phyloP scores from a whole-genome alignment of 2,329 filamentous ascomycete species.

The Scopulariopsis brevicaulis region DNA sequence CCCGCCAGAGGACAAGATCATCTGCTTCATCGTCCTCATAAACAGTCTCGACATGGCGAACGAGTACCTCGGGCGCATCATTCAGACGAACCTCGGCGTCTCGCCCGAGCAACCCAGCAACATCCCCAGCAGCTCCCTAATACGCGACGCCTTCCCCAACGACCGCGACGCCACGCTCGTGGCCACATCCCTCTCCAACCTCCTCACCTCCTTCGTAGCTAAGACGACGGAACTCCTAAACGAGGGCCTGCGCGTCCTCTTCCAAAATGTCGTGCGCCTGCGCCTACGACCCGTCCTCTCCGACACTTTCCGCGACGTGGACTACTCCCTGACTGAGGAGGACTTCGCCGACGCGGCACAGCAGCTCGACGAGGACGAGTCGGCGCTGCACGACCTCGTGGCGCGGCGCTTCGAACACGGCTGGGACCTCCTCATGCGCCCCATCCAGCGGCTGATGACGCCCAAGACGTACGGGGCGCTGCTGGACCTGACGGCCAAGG shows the following conservation, averaged over 20 bases:
- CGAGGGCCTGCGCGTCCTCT: slow-evolving; percentile 77
- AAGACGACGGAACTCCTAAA: slow-evolving; percentile 75
- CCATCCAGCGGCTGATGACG: slow-evolving; percentile 77
- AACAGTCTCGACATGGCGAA: slow-evolving; percentile 92
- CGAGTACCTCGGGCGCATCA: slow-evolving; percentile 82
- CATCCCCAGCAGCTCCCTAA: slow-evolving; percentile 24
- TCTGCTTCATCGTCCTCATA: slow-evolving; percentile 83
- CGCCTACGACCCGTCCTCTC: slow-evolving; percentile 74
- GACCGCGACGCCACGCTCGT: slow-evolving; percentile 64
- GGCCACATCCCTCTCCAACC: slow-evolving; percentile 50
- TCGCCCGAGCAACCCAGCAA: slow-evolving; percentile 12
- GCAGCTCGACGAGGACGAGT: slow-evolving; percentile 41
- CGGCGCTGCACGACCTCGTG: slow-evolving; percentile 53
- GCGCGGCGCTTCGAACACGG: slow-evolving; percentile 69
- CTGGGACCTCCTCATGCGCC: slow-evolving; percentile 78
- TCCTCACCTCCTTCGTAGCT: slow-evolving; percentile 60
- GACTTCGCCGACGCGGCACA: slow-evolving; percentile 45
- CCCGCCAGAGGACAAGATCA: slow-evolving; percentile 78
- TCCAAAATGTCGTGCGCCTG: slow-evolving; percentile 76
- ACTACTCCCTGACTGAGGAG: slow-evolving; percentile 63
- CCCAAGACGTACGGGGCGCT: slow-evolving; percentile 64
- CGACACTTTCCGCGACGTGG: slow-evolving; percentile 84
- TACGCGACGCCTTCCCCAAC: slow-evolving; percentile 67
- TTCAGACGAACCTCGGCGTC: slow-evolving; percentile 50
- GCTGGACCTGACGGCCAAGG: slow-evolving; percentile 59